These are phyloP conservation scores for Penicillium sp. DNA, from an alignment of 2,329 filamentous ascomycete species.

Conservation along the genomic window DNA sequence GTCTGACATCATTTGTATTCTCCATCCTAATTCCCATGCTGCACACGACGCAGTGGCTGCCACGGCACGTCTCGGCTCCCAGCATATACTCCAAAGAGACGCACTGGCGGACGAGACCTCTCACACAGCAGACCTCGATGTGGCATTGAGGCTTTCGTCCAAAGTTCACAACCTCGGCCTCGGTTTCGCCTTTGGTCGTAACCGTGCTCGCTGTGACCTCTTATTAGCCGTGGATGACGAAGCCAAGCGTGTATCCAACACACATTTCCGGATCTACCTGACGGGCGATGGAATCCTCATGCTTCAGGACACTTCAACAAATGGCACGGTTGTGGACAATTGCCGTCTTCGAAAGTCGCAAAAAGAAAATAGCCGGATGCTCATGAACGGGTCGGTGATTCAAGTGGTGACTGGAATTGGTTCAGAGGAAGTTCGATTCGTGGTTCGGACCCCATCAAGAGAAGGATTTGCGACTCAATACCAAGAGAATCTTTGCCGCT, in stretches of 20 bases:
- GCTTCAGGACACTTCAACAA: conserved; percentile 93
- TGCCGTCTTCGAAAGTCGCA: conserved; percentile 61
- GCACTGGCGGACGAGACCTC: conserved; percentile 44
- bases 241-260: conserved; percentile 78
- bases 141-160: conserved; percentile 80
- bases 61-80: conserved; percentile 54
- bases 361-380: conserved; percentile 60
- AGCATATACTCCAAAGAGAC: conserved; percentile 62
- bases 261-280: conserved; percentile 93
- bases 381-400: conserved; percentile 73
- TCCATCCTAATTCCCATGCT: conserved; percentile 74
- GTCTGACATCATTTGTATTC: conserved; percentile 83
- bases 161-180: conserved; percentile 65
- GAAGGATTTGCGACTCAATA: conserved; percentile 71
- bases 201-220: conserved; percentile 70
- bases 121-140: conserved; percentile 53
- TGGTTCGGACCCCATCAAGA: conserved; percentile 79
- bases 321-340: conserved; percentile 85
- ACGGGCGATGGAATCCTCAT: conserved; percentile 86
- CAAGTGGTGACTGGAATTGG: conserved; percentile 61
- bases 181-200: conserved; percentile 88
- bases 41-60: conserved; percentile 71
- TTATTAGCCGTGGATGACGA: conserved; percentile 69
- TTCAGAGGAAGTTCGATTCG: conserved; percentile 70
- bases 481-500: conserved; percentile 67